Evolutionary conservation across 1,139 yeast species (phyloP).

Genomic region (Saccharomyces hybrid): DNA sequence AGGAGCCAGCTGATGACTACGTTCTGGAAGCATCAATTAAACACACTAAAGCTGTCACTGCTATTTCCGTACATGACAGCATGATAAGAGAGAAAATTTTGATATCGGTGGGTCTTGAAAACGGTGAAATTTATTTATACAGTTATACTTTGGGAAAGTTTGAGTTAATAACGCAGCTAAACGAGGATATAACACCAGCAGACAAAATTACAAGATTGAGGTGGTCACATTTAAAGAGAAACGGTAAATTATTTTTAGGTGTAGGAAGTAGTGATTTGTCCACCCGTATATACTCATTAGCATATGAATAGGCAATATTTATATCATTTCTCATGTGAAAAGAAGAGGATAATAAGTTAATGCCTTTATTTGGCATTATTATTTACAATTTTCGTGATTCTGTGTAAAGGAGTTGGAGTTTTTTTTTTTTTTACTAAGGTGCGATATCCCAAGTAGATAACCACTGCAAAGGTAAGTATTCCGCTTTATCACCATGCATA

Average conservation of each 20-base stretch:
- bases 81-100: slow-evolving; percentile 30
- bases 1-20: slow-evolving; percentile 20
- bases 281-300: slow-evolving; percentile 47
- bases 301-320: slow-evolving; percentile 10
- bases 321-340: background rate
- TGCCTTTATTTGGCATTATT: background rate
- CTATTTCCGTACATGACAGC: slow-evolving; percentile 48
- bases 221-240: slow-evolving; percentile 37
- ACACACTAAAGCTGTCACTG: slow-evolving; percentile 56
- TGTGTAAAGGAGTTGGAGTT: background rate
- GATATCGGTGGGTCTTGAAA: slow-evolving; percentile 68
- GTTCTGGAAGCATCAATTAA: slow-evolving; percentile 32
- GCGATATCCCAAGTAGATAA: slow-evolving; percentile 40
- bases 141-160: slow-evolving; percentile 29
- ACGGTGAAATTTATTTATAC: slow-evolving; percentile 42
- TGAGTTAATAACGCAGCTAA: slow-evolving; percentile 32
- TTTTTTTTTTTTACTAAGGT: slow-evolving; percentile 3
- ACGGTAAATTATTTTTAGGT: slow-evolving; percentile 40
- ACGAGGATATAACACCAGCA: slow-evolving; percentile 45
- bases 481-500: slow-evolving; percentile 42
- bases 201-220: slow-evolving; percentile 51
- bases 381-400: background rate
- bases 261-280: slow-evolving; percentile 68
- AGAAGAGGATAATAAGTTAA: background rate
- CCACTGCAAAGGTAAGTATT: slow-evolving; percentile 43